Base-by-base conservation (phyloP, 2,329 filamentous ascomycete genomes). In the Diplodia seriata region DNA sequence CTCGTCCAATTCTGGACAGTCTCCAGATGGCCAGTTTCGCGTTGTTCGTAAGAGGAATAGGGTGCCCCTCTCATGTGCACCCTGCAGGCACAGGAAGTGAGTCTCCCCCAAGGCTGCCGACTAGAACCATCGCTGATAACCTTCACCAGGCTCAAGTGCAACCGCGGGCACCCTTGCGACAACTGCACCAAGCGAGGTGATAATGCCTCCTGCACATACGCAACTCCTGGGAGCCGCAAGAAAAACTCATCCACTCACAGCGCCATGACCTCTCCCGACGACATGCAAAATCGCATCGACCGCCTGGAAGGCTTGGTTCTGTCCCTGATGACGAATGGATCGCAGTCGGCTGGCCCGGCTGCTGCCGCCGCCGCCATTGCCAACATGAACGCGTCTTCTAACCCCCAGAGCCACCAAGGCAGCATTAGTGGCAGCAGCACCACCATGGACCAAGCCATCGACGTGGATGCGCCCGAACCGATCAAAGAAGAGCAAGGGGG, bases 231-330 rank as follows among this genome's bases (percentile, higher is more conserved):
- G 65, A 85, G 89, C 63, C 90, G 92, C 73, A 95, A 92, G 80
- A 96, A 92, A 85, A 89, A 79, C 68, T 73, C 80, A 47, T 74
- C 74, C 68, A 84, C 83, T 75, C 87, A 90, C 79, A 86, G 81
- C 66, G 72, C 81, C 63, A 81, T 87, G 81, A 84, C 85, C 68
- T 84, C 86, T 73, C 93, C 94, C 61, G 94, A 97, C 85, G 94
- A 97, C 80, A 97, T 98, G 94, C 94, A 98, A 82, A 97, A 96
- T 77, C 91, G 95, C 78, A 98, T 98, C 81, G 94, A 98, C 83
- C 89, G 94, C 74, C 85, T 98, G 72, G 94, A 98, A 85, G 91
- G 92, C 73, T 83, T 98, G 78, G 94, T 98, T 70, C 81, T 98
- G 71, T 96, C 93, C 33, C 81, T 98, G 76, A 97, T 98, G 94